phyloP scores from a whole-genome alignment of 1,139 yeast genomes.

The Blastobotrys arbuscula region DNA sequence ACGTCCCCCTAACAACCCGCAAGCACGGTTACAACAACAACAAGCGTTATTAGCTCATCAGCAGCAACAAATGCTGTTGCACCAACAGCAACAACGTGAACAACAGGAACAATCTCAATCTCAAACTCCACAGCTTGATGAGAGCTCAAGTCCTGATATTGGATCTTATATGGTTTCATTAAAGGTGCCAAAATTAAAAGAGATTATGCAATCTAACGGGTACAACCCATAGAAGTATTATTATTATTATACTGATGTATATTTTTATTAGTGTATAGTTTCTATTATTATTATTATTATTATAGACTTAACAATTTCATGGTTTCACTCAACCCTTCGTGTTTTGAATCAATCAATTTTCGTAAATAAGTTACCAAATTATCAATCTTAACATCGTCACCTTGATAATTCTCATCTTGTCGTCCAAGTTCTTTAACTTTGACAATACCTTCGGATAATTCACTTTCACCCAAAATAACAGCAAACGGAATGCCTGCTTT shows the following conservation, averaged over 20 bases:
- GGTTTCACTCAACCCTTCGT: constrained; percentile 23
- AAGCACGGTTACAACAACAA: constrained; percentile 9
- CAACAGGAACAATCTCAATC: neutral
- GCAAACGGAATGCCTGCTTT: constrained; percentile 87
- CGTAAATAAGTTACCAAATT: constrained; percentile 54
- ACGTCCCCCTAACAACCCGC: constrained; percentile 1
- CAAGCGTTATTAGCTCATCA: neutral
- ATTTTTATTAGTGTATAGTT: no score
- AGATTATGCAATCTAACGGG: neutral
- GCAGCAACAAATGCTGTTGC: neutral
- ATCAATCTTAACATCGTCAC: constrained; percentile 63
- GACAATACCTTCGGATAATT: constrained; percentile 70
- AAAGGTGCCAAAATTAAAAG: constrained; percentile 1
- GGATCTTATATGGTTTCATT: constrained; percentile 7
- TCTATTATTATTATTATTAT: neutral
- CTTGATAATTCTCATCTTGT: constrained; percentile 83
- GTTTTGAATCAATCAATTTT: constrained; percentile 41
- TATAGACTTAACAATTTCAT: constrained; percentile 20
- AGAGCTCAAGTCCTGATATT: constrained; percentile 2
- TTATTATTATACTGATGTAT: neutral
- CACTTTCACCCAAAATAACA: constrained; percentile 93
- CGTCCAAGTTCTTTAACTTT: constrained; percentile 86
- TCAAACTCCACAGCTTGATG: neutral
- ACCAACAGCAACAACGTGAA: neutral
- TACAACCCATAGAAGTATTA: neutral